Percentiles rank a stretch among this genome's conserved stretches.
These are phyloP conservation scores for Margaritispora aquatica DNA, from an alignment of 495 filamentous ascomycete genomes.

Conservation along the genomic window DNA sequence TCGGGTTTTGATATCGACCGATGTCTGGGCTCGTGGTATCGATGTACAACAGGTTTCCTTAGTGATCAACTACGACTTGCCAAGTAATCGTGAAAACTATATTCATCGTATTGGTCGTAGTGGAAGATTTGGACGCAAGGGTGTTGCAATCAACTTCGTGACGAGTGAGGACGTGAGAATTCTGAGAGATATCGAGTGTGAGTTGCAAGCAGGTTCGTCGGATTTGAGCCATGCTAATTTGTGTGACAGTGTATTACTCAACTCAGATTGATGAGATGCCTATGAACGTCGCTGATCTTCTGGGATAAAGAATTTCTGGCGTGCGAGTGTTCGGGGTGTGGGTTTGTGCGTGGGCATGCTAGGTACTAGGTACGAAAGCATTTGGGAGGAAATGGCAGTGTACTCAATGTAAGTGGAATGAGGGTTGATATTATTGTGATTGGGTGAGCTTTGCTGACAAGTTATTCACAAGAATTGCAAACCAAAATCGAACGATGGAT, in stretches of 20 bases:
- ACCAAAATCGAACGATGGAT: neutral
- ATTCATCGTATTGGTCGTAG: slow-evolving; percentile 96
- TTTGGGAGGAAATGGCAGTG: slow-evolving; percentile 5
- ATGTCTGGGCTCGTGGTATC: slow-evolving; percentile 96
- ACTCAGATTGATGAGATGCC: slow-evolving; percentile 99
- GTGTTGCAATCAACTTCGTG: slow-evolving; percentile 99
- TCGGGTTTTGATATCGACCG: slow-evolving; percentile 95
- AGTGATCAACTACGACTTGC: slow-evolving; percentile 98
- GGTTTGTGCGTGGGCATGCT: neutral
- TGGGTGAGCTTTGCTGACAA: neutral
- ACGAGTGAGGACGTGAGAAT: slow-evolving; percentile 97
- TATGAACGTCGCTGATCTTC: slow-evolving; percentile 80
- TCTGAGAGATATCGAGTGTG: slow-evolving; percentile 89
- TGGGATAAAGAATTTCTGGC: slow-evolving; percentile 22
- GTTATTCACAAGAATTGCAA: neutral
- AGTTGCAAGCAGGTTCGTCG: slow-evolving; percentile 28
- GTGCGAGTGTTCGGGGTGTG: neutral
- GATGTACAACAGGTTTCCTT: slow-evolving; percentile 99
- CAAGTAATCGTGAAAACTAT: slow-evolving; percentile 99
- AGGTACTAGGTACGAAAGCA: neutral
- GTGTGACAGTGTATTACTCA: slow-evolving; percentile 73
- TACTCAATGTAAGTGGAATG: neutral
- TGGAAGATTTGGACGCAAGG: slow-evolving; percentile 95
- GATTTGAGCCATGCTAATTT: slow-evolving; percentile 27
- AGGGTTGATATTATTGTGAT: too few species aligned